These are phyloP conservation scores for Zopfochytrium polystomum DNA, from an alignment of 371 early-diverging fungal genomes.

Conservation along the genomic window DNA sequence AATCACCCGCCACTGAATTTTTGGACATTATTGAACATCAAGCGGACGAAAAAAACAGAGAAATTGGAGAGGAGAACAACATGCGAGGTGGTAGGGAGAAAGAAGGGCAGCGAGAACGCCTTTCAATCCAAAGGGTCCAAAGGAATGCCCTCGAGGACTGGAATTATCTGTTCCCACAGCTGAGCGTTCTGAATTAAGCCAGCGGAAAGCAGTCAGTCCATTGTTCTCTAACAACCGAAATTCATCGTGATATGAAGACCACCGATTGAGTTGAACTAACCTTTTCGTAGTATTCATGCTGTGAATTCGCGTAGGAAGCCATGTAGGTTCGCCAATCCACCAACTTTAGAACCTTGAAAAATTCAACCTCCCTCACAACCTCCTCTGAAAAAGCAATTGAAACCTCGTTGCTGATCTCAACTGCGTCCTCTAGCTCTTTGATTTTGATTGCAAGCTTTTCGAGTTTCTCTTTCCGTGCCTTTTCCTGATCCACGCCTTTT, in stretches of 20 bases:
- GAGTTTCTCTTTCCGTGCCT: constrained; percentile 72
- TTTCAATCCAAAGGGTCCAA: too few relatives aligned
- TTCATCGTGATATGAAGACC: background rate
- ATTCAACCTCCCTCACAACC: constrained; percentile 74
- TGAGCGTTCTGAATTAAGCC: constrained; percentile 29
- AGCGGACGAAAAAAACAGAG: too few relatives aligned
- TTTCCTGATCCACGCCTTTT: constrained; percentile 82
- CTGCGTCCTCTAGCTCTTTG: constrained; percentile 73
- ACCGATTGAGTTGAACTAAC: constrained; percentile 37
- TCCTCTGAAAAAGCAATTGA: constrained; percentile 73
- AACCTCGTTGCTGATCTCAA: constrained; percentile 67
- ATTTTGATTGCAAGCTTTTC: constrained; percentile 69
- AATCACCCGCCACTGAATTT: too few relatives aligned
- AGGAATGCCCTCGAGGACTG: constrained; percentile 47
- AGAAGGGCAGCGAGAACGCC: too few relatives aligned
- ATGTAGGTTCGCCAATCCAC: constrained; percentile 78
- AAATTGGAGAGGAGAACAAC: too few relatives aligned
- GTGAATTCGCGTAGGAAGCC: constrained; percentile 65
- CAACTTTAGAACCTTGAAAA: constrained; percentile 71
- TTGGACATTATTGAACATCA: too few relatives aligned
- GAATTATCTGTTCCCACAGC: constrained; percentile 68
- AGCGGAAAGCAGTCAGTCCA: too few relatives aligned
- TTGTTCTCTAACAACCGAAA: background rate
- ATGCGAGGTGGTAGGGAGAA: too few relatives aligned
- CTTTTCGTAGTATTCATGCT: constrained; percentile 76